Conservation (phyloP, 805 yeast genomes). For the Saccharomycopsis selenospora region DNA sequence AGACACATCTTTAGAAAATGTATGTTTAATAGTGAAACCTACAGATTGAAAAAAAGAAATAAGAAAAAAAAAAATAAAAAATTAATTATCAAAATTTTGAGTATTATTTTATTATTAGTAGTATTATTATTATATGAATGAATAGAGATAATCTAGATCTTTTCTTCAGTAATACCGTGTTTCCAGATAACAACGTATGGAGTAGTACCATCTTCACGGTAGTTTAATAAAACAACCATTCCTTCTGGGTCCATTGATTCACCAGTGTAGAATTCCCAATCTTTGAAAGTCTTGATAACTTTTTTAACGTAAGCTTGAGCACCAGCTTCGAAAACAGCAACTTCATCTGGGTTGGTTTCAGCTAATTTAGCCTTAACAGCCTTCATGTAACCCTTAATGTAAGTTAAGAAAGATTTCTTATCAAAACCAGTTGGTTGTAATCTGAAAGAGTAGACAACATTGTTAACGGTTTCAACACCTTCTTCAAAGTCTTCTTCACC, state of each 20-base stretch:
- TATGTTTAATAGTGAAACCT: constrained; percentile 37
- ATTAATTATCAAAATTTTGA: no score
- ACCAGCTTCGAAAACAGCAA: constrained; percentile 92
- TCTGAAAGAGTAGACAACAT: constrained; percentile 98
- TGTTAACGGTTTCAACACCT: constrained; percentile 88
- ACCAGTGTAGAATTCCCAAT: constrained; percentile 99
- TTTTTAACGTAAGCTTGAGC: constrained; percentile 95
- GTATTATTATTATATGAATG: no score
- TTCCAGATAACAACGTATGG: constrained; percentile 98
- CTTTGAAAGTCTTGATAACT: constrained; percentile 90
- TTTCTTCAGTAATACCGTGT: constrained; percentile 88
- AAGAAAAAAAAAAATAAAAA: no score
- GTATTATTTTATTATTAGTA: no score
- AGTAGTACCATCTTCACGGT: constrained; percentile 99
- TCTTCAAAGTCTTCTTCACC: constrained; percentile 81
- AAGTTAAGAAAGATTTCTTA: constrained; percentile 94
- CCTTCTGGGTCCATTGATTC: constrained; percentile 99
- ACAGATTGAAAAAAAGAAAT: constrained; percentile 1
- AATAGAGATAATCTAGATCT: constrained; percentile 56
- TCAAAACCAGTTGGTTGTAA: constrained; percentile 92
- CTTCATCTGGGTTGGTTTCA: constrained; percentile 82
- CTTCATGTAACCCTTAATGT: constrained; percentile 99
- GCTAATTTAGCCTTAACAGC: constrained; percentile 82
- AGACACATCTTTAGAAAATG: constrained; percentile 64
- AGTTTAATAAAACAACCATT: constrained; percentile 95